Evolutionary conservation across 495 filamentous ascomycete genomes (phyloP).

Genomic region (Arthonia radiata): DNA sequence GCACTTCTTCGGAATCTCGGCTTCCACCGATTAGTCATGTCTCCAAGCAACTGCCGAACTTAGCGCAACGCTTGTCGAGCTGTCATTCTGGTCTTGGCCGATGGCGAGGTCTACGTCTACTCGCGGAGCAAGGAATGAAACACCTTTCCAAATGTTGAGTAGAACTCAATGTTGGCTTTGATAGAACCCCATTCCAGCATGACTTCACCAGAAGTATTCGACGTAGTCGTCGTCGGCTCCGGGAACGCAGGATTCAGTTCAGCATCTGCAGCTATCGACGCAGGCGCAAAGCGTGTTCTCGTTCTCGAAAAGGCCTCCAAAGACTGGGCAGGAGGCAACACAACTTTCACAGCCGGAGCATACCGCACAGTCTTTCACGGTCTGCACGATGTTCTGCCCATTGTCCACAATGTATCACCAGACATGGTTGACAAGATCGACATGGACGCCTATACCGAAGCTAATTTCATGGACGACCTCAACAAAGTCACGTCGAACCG

Average conservation of each 20-base stretch:
- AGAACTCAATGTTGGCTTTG: too few relatives aligned
- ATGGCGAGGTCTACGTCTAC: too few relatives aligned
- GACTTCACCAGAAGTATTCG: slow-evolving; percentile 6
- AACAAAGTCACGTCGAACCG: slow-evolving; percentile 10
- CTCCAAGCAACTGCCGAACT: too few relatives aligned
- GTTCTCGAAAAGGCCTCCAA: slow-evolving; percentile 28
- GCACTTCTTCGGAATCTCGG: too few relatives aligned
- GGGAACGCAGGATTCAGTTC: slow-evolving; percentile 39
- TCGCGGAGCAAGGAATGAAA: too few relatives aligned
- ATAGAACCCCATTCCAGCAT: too few relatives aligned
- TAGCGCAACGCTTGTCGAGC: too few relatives aligned
- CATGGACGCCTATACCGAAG: slow-evolving; percentile 18
- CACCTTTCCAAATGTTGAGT: too few relatives aligned
- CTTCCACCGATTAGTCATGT: too few relatives aligned
- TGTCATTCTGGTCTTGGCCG: too few relatives aligned
- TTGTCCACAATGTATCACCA: slow-evolving; percentile 22
- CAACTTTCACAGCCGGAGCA: slow-evolving; percentile 32
- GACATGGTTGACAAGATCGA: slow-evolving; percentile 19
- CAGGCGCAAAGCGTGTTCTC: slow-evolving; percentile 16
- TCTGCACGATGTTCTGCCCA: slow-evolving; percentile 19
- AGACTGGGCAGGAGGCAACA: slow-evolving; percentile 30
- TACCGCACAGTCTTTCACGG: slow-evolving; percentile 24
- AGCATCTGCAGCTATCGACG: slow-evolving; percentile 25
- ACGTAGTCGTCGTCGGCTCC: slow-evolving; percentile 28
- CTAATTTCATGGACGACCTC: slow-evolving; percentile 24